Base-by-base conservation (phyloP, 1,284 basidiomycete species). In the Ustilago bromivora region DNA sequence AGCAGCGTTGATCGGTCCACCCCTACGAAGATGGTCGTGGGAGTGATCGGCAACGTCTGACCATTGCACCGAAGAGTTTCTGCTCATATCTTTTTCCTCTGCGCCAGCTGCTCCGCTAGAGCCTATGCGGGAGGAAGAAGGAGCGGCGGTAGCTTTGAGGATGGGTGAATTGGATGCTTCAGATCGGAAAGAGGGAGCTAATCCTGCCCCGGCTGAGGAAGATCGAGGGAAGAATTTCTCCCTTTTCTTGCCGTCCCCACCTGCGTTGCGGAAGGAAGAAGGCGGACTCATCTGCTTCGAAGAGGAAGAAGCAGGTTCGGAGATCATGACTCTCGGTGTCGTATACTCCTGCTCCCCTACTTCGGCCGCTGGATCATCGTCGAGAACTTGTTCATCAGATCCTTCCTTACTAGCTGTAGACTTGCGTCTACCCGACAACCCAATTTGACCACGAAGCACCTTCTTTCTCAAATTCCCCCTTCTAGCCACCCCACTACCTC, bases 201-300 rank as follows among this genome's bases (percentile, higher is more conserved):
- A 65, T 3, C 76, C 76, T 2, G 71, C 76, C 5, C 76, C 76
- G 1, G 72, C 72, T 9, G 72, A 75, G 1, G 76, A 78, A 3
- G 72, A 75, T 3, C 76, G 71, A 1, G 71, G 76, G 61, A 78
- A 78, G 66, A 69, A 75, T 38, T 74, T 78, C 7, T 67, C 67
- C 49, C 66, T 61, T 17, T 62, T 61, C 46, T 67, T 76, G 19
- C 49, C 51, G 15, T 55, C 34, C n/a, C 46, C 46, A 12, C 17
- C 41, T 28, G 23, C 23, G 23, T 61, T 65, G 59, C 59, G 52
- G 62, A 72, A 72, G 56, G 66, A 66, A 7, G 66, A 61, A 4
- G 59, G 23, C 1, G 74, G 66, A 52, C 65, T 68, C 31, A 62
- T 41, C 36, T 56, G 57, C 41, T 68, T 28, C 23, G 23, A 61